Percentiles rank a stretch among this genome's conserved stretches.
Evolutionary conservation across 192 early-diverging fungal genomes (phyloP).

Genomic region (Coemansia sp.): DNA sequence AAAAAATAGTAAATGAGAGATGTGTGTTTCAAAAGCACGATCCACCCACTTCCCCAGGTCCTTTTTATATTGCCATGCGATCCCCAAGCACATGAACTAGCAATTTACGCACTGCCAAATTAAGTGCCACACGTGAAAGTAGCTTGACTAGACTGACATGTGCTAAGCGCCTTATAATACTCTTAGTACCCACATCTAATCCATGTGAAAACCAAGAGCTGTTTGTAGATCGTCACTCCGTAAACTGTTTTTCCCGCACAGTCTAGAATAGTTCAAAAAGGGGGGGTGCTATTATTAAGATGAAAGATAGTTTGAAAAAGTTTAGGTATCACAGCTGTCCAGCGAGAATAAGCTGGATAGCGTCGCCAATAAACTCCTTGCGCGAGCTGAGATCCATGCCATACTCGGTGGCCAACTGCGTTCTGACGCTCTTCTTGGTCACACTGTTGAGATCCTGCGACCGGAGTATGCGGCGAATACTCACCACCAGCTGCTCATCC

Average conservation of each 20-base stretch:
- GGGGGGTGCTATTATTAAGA: neutral
- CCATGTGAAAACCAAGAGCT: conserved; percentile 13
- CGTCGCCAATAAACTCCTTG: conserved; percentile 76
- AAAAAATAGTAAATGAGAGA: neutral
- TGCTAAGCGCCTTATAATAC: neutral
- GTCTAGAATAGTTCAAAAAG: neutral
- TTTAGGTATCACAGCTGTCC: conserved; percentile 28
- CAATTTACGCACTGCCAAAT: neutral
- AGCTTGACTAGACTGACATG: neutral
- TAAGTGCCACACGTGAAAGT: neutral
- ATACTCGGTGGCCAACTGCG: conserved; percentile 67
- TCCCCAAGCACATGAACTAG: neutral
- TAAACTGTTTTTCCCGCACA: neutral
- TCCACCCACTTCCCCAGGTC: neutral
- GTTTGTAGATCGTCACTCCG: neutral
- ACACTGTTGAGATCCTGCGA: conserved; percentile 72
- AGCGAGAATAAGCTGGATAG: conserved; percentile 57
- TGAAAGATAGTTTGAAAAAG: neutral
- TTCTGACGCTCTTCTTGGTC: conserved; percentile 84
- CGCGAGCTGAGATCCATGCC: conserved; percentile 69
- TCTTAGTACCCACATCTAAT: neutral
- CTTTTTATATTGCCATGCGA: neutral
- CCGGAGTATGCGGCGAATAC: conserved; percentile 70
- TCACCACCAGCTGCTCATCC: conserved; percentile 71
- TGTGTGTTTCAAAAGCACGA: neutral